Percentiles rank a stretch among this genome's conserved stretches.
These are phyloP conservation scores for Aspergillus sp. DNA, from an alignment of 2,329 filamentous ascomycete species.

Conservation along the genomic window DNA sequence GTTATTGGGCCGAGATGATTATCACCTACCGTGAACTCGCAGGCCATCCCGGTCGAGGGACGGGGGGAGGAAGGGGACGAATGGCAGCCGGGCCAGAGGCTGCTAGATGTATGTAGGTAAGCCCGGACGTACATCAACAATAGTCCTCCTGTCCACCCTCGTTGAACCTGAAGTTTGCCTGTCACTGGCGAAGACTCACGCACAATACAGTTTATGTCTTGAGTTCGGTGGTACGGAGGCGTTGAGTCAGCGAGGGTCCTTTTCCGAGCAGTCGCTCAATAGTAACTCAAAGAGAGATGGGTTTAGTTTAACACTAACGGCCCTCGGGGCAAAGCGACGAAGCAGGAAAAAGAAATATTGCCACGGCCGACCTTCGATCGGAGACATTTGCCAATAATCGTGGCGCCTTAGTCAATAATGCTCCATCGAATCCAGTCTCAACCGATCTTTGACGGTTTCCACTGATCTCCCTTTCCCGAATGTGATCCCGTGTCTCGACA, in stretches of 20 bases:
- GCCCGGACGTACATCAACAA: slow-evolving; percentile 8
- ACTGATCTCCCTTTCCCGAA: slow-evolving; percentile 28
- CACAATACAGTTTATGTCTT: neutral
- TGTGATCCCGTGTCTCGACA: slow-evolving; percentile 21
- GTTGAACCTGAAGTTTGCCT: neutral
- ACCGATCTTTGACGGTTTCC: slow-evolving; percentile 26
- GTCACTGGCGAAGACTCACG: slow-evolving; percentile 1
- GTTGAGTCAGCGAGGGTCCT: neutral
- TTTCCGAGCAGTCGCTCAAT: neutral
- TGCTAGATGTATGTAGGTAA: slow-evolving; percentile 9
- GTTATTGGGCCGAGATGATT: slow-evolving; percentile 14
- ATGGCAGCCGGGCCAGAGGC: neutral
- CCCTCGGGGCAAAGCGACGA: neutral
- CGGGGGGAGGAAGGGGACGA: neutral
- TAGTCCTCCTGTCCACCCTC: neutral
- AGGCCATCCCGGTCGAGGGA: neutral
- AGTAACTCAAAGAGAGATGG: too few species aligned
- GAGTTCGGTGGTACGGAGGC: neutral
- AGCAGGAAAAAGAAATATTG: slow-evolving; percentile 12
- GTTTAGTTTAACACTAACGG: neutral
- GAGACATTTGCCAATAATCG: slow-evolving; percentile 16
- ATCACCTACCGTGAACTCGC: slow-evolving; percentile 2
- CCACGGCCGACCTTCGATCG: slow-evolving; percentile 19
- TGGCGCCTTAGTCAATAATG: slow-evolving; percentile 11
- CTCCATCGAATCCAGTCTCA: slow-evolving; percentile 6